Conservation (phyloP, 768 basidiomycete species). For the Tylopilus subfusipes region DNA sequence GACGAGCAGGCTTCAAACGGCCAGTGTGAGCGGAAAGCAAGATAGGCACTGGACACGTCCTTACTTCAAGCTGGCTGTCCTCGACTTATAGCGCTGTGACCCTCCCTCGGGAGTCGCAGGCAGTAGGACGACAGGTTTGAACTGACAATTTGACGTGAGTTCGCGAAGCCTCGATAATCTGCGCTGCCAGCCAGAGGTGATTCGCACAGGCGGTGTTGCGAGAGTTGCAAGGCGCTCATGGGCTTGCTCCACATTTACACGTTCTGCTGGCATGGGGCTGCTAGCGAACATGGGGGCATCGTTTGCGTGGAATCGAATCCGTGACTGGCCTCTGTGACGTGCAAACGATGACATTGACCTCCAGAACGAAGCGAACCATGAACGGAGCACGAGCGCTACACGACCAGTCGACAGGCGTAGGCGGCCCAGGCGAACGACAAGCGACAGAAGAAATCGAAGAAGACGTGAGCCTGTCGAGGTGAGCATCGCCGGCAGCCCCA, state of each 20-base stretch:
- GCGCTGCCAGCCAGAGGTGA: not conserved
- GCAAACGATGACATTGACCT: not conserved
- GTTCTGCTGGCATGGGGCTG: not conserved
- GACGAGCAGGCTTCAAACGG: not conserved
- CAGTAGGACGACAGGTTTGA: not conserved
- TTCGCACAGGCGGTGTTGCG: not conserved
- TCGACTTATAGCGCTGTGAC: constrained; percentile 10
- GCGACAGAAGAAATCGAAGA: constrained; percentile 1
- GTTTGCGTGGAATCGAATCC: not conserved
- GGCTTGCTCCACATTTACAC: not conserved
- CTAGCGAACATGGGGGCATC: not conserved
- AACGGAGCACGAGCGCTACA: not conserved
- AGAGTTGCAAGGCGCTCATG: not conserved
- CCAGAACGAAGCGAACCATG: constrained; percentile 2
- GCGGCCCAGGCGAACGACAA: not conserved
- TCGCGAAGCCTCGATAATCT: not conserved
- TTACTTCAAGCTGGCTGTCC: not conserved
- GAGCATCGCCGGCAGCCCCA: not conserved
- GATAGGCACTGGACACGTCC: not conserved
- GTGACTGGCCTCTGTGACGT: not conserved
- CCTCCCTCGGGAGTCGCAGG: constrained; percentile 8
- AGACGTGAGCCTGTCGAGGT: not conserved
- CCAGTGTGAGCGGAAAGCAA: not conserved
- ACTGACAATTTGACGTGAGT: not conserved
- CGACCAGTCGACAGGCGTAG: not conserved